Percentiles rank a stretch among this genome's conserved stretches.
phyloP scores from a whole-genome alignment of 2,329 filamentous ascomycete species.

The Epichloe baconii region DNA sequence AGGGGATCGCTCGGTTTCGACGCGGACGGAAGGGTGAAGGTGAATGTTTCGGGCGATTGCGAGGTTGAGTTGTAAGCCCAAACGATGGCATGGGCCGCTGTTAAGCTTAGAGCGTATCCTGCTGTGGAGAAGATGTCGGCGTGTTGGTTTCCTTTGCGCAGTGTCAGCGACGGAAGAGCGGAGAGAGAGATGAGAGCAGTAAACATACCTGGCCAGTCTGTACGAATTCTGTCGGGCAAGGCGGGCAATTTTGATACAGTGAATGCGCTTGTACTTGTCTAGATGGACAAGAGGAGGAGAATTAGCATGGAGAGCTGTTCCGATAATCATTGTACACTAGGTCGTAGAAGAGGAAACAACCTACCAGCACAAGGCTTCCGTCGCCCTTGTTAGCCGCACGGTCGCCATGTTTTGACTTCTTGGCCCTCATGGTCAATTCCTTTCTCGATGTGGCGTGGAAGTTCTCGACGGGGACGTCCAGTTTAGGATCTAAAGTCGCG shows the following conservation, averaged over 20 bases:
- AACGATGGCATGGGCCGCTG: slow-evolving; percentile 68
- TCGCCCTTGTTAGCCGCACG: slow-evolving; percentile 51
- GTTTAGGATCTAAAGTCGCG: slow-evolving; percentile 28
- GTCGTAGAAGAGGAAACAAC: slow-evolving; percentile 15
- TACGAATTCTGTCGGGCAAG: slow-evolving; percentile 63
- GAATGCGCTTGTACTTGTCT: slow-evolving; percentile 79
- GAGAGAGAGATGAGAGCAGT: not conserved
- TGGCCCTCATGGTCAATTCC: slow-evolving; percentile 47
- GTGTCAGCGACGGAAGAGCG: not conserved
- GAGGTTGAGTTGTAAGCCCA: slow-evolving; percentile 74
- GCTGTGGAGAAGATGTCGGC: slow-evolving; percentile 51
- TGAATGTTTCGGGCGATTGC: slow-evolving; percentile 62
- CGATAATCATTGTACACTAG: not conserved
- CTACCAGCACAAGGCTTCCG: slow-evolving; percentile 50
- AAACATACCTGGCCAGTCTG: slow-evolving; percentile 49
- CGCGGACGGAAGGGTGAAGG: slow-evolving; percentile 64
- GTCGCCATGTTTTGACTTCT: slow-evolving; percentile 50
- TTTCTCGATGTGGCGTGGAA: slow-evolving; percentile 26
- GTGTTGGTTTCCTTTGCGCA: slow-evolving; percentile 42
- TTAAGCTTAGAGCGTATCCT: slow-evolving; percentile 69
- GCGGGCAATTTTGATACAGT: slow-evolving; percentile 74
- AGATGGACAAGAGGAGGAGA: slow-evolving; percentile 4
- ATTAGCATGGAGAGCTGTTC: not conserved
- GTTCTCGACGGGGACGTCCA: slow-evolving; percentile 32
- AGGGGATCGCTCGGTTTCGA: slow-evolving; percentile 57